Conservation (phyloP, 2,329 filamentous ascomycete genomes). For the Tolypocladium capitatum region DNA sequence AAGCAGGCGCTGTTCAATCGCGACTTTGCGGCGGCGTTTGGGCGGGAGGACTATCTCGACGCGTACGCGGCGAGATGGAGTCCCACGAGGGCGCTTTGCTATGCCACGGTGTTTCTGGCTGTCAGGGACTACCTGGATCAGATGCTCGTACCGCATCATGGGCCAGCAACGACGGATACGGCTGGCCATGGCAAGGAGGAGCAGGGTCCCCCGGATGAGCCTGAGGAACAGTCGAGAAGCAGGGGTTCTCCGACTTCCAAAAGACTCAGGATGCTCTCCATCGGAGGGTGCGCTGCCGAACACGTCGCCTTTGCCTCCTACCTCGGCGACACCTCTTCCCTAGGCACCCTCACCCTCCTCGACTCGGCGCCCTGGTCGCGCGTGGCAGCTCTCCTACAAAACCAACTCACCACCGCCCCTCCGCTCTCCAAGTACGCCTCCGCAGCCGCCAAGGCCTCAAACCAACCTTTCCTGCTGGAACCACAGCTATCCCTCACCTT, state of each 20-base stretch:
- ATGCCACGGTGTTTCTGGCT: conserved; percentile 42
- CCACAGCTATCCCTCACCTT: conserved; percentile 28
- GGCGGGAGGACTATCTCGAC: conserved; percentile 53
- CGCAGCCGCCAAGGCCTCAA: conserved; percentile 29
- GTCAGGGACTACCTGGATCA: conserved; percentile 21
- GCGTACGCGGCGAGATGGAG: conserved; percentile 89
- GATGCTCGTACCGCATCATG: conserved; percentile 5
- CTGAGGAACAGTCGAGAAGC: background rate
- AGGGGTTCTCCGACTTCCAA: background rate
- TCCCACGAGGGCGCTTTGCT: conserved; percentile 70
- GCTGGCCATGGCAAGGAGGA: background rate
- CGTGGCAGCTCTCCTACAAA: conserved; percentile 46
- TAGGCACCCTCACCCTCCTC: conserved; percentile 46
- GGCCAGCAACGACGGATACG: background rate
- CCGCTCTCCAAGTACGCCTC: conserved; percentile 40
- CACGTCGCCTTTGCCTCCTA: conserved; percentile 40
- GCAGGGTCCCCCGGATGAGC: background rate
- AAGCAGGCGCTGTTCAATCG: conserved; percentile 78
- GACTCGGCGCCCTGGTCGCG: conserved; percentile 70
- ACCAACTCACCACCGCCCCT: conserved; percentile 38
- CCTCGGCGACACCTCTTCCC: conserved; percentile 15
- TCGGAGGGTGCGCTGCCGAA: conserved; percentile 49
- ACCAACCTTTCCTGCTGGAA: conserved; percentile 27
- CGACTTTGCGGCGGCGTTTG: conserved; percentile 74
- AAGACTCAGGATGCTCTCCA: conserved; percentile 28